These are phyloP conservation scores for Phyllosticta citribraziliensis DNA, from an alignment of 2,329 filamentous ascomycete genomes.

Conservation along the genomic window DNA sequence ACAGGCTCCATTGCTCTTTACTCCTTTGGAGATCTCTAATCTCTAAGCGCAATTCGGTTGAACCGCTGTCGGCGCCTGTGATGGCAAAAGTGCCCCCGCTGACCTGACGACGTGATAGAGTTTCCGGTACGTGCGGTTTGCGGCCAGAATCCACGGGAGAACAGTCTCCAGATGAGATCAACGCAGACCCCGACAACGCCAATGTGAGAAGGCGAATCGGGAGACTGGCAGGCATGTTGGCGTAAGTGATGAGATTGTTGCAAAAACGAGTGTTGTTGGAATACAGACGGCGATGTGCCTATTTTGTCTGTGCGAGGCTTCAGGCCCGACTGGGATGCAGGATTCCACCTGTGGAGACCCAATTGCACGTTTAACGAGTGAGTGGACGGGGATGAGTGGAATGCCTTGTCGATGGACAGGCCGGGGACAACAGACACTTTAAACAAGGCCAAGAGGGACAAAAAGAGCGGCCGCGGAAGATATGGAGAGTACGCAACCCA, in stretches of 20 bases:
- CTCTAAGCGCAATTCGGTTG: slow-evolving; percentile 46
- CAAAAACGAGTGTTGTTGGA: not conserved
- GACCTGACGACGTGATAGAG: not conserved
- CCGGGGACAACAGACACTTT: not conserved
- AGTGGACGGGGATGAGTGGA: not conserved
- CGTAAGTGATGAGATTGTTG: not conserved
- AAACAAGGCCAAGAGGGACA: not conserved
- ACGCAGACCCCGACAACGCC: slow-evolving; percentile 2
- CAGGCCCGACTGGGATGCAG: not conserved
- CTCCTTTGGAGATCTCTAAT: slow-evolving; percentile 56
- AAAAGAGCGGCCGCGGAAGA: not conserved
- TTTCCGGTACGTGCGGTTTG: not conserved
- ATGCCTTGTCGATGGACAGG: not conserved
- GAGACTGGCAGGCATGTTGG: not conserved
- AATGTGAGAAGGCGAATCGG: not conserved
- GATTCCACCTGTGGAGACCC: not conserved
- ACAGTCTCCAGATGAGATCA: not conserved
- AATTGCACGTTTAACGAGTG: not conserved
- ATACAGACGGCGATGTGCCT: slow-evolving; percentile 13
- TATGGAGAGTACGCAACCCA: not conserved
- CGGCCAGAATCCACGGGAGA: not conserved
- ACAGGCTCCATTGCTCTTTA: slow-evolving; percentile 63
- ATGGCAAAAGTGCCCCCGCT: slow-evolving; percentile 13
- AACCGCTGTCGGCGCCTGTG: slow-evolving; percentile 13
- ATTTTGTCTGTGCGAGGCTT: slow-evolving; percentile 1